Base-by-base conservation (phyloP, 108 stramenopile species). In the Cyclotella kingstonii region DNA sequence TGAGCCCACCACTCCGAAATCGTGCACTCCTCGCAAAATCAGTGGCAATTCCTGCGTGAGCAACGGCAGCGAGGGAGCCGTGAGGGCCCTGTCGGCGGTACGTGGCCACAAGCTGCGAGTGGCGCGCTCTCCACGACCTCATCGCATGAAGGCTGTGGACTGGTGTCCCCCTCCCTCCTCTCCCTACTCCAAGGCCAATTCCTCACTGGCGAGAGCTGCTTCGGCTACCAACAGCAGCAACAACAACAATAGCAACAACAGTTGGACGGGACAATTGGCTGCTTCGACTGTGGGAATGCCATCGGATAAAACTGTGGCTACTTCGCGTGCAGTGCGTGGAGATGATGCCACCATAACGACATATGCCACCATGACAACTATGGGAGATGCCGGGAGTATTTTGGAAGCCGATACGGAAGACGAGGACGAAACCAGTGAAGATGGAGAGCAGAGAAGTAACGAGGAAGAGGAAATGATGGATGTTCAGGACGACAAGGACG, bases 341-440 rank as follows among this genome's bases (percentile, higher is more conserved):
- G 70, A 71, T 33, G 70, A 71, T 40, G 44, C 40, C 14, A 70
- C 69, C 29, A 52, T 70, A 12, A 70, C 69, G 2, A 70, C 69
- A 0, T 70, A 60, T 39, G 69, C 69, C 14, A 70, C 69, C 41
- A 70, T 70, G 69, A 70, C 69, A 4, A 70, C 69, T 41, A 63
- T 71, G 61, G 70, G 70, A 4, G 70, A 71, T 50, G 61, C 61
- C n/a, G 54, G 60, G 0, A 50, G 43, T 43, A 56, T 63, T 23
- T 21, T 62, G 29, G 68, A 60, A 21, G 59, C 26, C 1, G 63
- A 65, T 54, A 43, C 41, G 27, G 63, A 65, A 15, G 65, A 66
- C 1, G 65, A 66, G 40, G 65, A 38, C 15, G 23, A 21, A 10
- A 26, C n/a, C 9, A 54, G 47, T 0, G 43, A 23, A 5, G 65